These are phyloP conservation scores for Dothistroma septosporum DNA, from an alignment of 2,329 filamentous ascomycete species.

Conservation along the genomic window DNA sequence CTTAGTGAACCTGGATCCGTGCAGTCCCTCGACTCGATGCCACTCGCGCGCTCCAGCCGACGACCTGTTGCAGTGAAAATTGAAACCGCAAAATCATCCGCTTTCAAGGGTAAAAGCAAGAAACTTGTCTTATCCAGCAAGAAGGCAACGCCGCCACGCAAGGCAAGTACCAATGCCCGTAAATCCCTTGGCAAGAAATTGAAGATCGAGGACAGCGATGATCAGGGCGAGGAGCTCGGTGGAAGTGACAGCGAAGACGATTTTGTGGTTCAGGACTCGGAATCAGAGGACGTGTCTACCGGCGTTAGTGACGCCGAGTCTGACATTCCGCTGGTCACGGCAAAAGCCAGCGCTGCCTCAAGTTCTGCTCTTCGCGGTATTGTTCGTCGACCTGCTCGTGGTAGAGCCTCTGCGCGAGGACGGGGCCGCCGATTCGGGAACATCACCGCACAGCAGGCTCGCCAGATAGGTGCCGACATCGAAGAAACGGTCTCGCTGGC, in stretches of 20 bases:
- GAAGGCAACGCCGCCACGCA: conserved; percentile 17
- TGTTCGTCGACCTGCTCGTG: background rate
- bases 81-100: background rate
- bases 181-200: conserved; percentile 28
- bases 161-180: conserved; percentile 23
- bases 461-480: conserved; percentile 17
- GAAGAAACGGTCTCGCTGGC: conserved; percentile 18
- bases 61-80: background rate
- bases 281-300: conserved; percentile 28
- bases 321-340: conserved; percentile 25
- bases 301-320: conserved; percentile 34
- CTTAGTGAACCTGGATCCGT: conserved; percentile 31
- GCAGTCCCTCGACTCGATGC: conserved; percentile 21
- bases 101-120: conserved; percentile 20
- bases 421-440: conserved; percentile 25
- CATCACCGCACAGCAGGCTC: conserved; percentile 20
- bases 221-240: conserved; percentile 33
- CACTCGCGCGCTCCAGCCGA: conserved; percentile 7
- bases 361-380: background rate
- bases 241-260: conserved; percentile 27
- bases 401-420: conserved; percentile 6
- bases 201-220: conserved; percentile 40
- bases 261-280: conserved; percentile 30
- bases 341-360: conserved; percentile 5
- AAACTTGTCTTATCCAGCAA: background rate